Conservation (phyloP, 768 basidiomycete genomes). For the Leccinellum albellum region DNA sequence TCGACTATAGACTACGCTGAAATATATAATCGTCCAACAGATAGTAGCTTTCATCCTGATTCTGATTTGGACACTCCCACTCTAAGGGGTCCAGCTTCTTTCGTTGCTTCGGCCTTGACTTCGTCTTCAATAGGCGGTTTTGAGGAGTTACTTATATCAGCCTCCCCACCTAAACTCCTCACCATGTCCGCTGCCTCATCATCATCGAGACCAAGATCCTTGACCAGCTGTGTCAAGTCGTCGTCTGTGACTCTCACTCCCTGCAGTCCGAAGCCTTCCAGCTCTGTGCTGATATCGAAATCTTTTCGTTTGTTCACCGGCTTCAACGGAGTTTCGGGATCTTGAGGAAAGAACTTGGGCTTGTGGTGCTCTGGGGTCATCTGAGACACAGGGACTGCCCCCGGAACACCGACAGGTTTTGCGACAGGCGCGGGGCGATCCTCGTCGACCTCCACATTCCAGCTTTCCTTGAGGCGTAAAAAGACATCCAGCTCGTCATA, state of each 20-base stretch:
- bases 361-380: slow-evolving; percentile 78
- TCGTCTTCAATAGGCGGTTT: slow-evolving; percentile 9
- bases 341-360: slow-evolving; percentile 48
- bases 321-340: slow-evolving; percentile 43
- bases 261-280: slow-evolving; percentile 68
- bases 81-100: background rate
- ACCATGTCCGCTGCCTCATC: slow-evolving; percentile 77
- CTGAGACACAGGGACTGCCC: slow-evolving; percentile 67
- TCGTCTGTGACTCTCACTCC: slow-evolving; percentile 76
- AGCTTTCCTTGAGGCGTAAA: slow-evolving; percentile 69
- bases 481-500: slow-evolving; percentile 67
- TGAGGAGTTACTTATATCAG: slow-evolving; percentile 8
- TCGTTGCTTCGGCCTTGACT: slow-evolving; percentile 4
- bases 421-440: slow-evolving; percentile 51
- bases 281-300: slow-evolving; percentile 64
- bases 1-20: slow-evolving; percentile 5
- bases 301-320: slow-evolving; percentile 57
- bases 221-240: slow-evolving; percentile 66
- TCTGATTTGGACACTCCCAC: slow-evolving; percentile 1
- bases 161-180: slow-evolving; percentile 48
- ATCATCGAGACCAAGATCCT: slow-evolving; percentile 70
- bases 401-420: slow-evolving; percentile 76
- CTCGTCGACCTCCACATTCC: slow-evolving; percentile 56
- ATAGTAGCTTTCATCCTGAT: slow-evolving; percentile 2
- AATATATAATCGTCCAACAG: slow-evolving; percentile 1